phyloP scores from a whole-genome alignment of 352 stramenopile genomes.

The Pythium utonaiense region DNA sequence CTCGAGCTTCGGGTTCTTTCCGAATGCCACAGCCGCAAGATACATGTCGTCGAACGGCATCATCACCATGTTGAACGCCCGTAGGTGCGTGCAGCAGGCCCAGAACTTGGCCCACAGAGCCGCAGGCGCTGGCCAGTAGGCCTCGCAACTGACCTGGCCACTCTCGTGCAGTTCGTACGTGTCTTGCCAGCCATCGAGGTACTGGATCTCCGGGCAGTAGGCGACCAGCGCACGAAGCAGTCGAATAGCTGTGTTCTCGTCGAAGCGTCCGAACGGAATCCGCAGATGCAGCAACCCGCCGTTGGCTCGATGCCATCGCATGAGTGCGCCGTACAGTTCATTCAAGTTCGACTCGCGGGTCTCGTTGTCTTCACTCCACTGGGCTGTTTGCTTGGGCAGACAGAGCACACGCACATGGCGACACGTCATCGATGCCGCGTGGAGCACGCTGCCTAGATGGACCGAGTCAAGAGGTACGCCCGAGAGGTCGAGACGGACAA shows the following conservation, averaged over 20 bases:
- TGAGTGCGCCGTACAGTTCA: constrained; percentile 12
- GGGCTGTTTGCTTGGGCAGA: constrained; percentile 4
- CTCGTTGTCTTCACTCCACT: constrained; percentile 11
- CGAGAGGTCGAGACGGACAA: constrained; percentile 11
- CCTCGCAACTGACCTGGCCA: constrained; percentile 8
- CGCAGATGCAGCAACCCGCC: constrained; percentile 9
- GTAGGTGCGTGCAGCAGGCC: constrained; percentile 1
- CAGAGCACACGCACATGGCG: constrained; percentile 2
- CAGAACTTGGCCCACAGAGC: constrained; percentile 5
- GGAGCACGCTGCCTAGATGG: constrained; percentile 3
- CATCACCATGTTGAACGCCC: constrained; percentile 8
- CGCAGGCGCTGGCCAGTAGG: constrained; percentile 6
- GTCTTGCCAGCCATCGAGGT: constrained; percentile 15
- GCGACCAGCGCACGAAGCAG: constrained; percentile 6
- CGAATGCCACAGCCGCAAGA: background rate
- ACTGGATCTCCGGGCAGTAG: constrained; percentile 15
- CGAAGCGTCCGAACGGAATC: constrained; percentile 15
- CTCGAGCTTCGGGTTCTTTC: background rate
- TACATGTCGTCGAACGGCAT: constrained; percentile 15
- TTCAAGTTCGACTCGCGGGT: constrained; percentile 8
- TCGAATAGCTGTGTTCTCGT: constrained; percentile 14
- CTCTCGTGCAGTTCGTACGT: constrained; percentile 4
- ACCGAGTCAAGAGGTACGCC: constrained; percentile 8
- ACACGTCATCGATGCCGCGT: background rate
- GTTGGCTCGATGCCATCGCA: constrained; percentile 11